phyloP scores from a whole-genome alignment of 495 filamentous ascomycete species.

The Hyaloscypha bicolor region DNA sequence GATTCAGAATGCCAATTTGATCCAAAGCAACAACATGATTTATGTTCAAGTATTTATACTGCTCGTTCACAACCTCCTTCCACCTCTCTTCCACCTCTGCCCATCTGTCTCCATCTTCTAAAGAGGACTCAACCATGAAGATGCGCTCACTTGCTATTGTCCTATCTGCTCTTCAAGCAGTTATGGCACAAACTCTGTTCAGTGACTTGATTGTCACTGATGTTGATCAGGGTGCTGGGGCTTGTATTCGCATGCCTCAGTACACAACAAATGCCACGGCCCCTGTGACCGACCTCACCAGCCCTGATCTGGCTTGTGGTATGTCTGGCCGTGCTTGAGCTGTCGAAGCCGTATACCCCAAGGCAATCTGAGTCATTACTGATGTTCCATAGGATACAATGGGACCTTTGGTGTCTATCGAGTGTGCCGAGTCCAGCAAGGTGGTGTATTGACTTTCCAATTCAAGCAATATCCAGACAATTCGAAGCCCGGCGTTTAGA shows the following conservation, averaged over 20 bases:
- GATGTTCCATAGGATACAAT: slow-evolving; percentile 49
- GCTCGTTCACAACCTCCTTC: neutral
- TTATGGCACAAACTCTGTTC: slow-evolving; percentile 64
- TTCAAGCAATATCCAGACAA: slow-evolving; percentile 67
- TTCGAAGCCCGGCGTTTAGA: slow-evolving; percentile 58
- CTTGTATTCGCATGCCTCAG: slow-evolving; percentile 67
- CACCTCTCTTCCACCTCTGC: neutral
- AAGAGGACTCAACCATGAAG: slow-evolving; percentile 14
- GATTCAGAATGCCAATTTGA: neutral
- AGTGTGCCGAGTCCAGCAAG: slow-evolving; percentile 55
- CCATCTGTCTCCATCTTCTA: neutral
- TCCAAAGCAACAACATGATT: neutral
- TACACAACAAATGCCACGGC: slow-evolving; percentile 47
- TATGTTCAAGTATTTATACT: neutral
- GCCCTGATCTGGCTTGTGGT: slow-evolving; percentile 74
- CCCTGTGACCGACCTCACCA: slow-evolving; percentile 55
- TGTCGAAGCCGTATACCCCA: neutral
- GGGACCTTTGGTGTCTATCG: slow-evolving; percentile 56
- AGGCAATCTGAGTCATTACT: neutral
- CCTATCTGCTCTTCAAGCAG: slow-evolving; percentile 17
- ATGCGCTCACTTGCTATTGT: neutral
- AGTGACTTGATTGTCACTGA: slow-evolving; percentile 65
- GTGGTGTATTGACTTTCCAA: slow-evolving; percentile 49
- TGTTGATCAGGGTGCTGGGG: slow-evolving; percentile 65
- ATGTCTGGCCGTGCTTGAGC: slow-evolving; percentile 27